Percentiles rank a stretch among this genome's conserved stretches.
Conservation (phyloP, 2,329 filamentous ascomycete species). For the Furcasterigmium sp. region DNA sequence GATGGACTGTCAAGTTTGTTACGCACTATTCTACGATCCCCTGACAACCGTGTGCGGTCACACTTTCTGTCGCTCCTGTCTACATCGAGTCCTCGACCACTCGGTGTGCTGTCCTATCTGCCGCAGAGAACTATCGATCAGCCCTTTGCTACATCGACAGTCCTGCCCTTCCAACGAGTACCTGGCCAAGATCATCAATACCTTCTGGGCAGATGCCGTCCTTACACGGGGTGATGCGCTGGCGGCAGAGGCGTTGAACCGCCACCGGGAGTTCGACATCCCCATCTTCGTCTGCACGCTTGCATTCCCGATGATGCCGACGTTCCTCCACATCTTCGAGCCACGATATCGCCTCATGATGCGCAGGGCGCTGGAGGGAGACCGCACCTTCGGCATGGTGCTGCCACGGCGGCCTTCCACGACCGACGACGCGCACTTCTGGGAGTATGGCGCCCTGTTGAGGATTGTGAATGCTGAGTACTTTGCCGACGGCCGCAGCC, state of each 20-base stretch:
- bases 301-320: conserved; percentile 76
- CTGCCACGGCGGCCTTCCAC: conserved; percentile 54
- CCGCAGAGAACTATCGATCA: conserved; percentile 55
- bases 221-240: conserved; percentile 50
- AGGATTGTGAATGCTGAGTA: conserved; percentile 70
- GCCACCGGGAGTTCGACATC: conserved; percentile 52
- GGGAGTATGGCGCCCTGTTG: conserved; percentile 72
- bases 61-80: conserved; percentile 79
- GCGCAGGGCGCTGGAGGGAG: conserved; percentile 66
- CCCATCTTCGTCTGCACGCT: conserved; percentile 79
- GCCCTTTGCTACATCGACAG: conserved; percentile 32
- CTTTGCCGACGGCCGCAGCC: conserved; percentile 73
- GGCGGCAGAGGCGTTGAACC: conserved; percentile 50
- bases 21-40: conserved; percentile 73
- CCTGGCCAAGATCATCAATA: conserved; percentile 57
- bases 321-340: conserved; percentile 87
- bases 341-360: conserved; percentile 91
- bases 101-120: conserved; percentile 77
- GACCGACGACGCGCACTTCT: conserved; percentile 40
- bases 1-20: conserved; percentile 86
- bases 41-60: conserved; percentile 84
- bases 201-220: conserved; percentile 65
- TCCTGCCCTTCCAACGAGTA: conserved; percentile 54
- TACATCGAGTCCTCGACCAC: conserved; percentile 72
- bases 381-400: conserved; percentile 81